Conservation (phyloP, 352 stramenopile species). For the Pythium aphanidermatum region DNA sequence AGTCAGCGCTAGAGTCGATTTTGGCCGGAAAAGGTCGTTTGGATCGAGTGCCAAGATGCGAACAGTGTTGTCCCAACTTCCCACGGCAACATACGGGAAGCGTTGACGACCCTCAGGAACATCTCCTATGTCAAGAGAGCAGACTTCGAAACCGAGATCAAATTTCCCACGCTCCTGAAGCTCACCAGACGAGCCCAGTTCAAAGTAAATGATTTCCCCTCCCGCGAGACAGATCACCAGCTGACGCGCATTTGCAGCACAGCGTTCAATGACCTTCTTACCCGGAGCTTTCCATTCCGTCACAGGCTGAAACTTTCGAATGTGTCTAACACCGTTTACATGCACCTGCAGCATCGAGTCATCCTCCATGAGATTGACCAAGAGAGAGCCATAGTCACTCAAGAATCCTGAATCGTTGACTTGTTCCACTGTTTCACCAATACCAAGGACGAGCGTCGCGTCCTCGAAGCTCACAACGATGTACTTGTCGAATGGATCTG, state of each 20-base stretch:
- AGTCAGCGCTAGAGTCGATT: slow-evolving; percentile 75
- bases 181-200: slow-evolving; percentile 91
- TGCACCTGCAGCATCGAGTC: slow-evolving; percentile 97
- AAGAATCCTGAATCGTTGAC: slow-evolving; percentile 95
- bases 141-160: slow-evolving; percentile 96
- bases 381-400: slow-evolving; percentile 92
- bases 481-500: slow-evolving; percentile 82
- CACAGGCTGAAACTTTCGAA: slow-evolving; percentile 89
- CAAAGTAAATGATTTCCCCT: slow-evolving; percentile 98
- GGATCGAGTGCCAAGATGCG: slow-evolving; percentile 95
- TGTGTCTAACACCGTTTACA: slow-evolving; percentile 93
- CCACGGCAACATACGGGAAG: slow-evolving; percentile 96
- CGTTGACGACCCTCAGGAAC: slow-evolving; percentile 92
- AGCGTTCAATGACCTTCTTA: slow-evolving; percentile 97
- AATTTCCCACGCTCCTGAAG: slow-evolving; percentile 92
- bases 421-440: slow-evolving; percentile 98
- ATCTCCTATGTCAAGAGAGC: slow-evolving; percentile 95
- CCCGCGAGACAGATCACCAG: slow-evolving; percentile 96
- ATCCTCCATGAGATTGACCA: slow-evolving; percentile 92
- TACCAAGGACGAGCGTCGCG: slow-evolving; percentile 96
- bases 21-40: slow-evolving; percentile 84
- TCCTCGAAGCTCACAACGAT: slow-evolving; percentile 99
- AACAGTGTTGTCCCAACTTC: slow-evolving; percentile 88
- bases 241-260: slow-evolving; percentile 95
- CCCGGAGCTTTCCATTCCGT: slow-evolving; percentile 97